Percentiles rank a stretch among this genome's conserved stretches.
Evolutionary conservation across 768 basidiomycete genomes (phyloP).

Genomic region (Dentipellis fragilis): DNA sequence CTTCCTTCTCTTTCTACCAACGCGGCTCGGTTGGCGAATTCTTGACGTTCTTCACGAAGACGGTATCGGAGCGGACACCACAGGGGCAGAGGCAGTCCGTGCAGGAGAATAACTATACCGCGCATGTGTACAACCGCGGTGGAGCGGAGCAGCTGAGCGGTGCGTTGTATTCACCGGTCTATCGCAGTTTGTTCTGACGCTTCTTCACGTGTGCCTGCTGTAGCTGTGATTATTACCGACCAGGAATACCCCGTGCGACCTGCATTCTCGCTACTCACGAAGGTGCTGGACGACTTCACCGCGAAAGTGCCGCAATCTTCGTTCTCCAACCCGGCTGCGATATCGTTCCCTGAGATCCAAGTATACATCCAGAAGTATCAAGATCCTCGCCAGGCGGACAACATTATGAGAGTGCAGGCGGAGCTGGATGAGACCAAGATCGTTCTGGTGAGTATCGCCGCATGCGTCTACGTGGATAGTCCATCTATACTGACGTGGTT

Average conservation of each 20-base stretch:
- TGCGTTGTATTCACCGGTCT: conserved; percentile 24
- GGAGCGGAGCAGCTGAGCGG: conserved; percentile 81
- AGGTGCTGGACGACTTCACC: conserved; percentile 87
- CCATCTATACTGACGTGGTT: too few relatives aligned
- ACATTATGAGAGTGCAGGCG: conserved; percentile 96
- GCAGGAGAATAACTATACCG: conserved; percentile 87
- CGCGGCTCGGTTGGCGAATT: conserved; percentile 82
- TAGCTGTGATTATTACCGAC: conserved; percentile 89
- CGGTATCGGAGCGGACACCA: conserved; percentile 79
- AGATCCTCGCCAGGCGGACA: conserved; percentile 93
- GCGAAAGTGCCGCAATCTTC: conserved; percentile 66
- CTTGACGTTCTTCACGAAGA: conserved; percentile 89
- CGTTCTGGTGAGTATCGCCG: conserved; percentile 57
- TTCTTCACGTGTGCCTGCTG: background rate
- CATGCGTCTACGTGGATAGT: too few relatives aligned
- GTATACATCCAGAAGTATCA: conserved; percentile 87
- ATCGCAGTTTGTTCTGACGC: conserved; percentile 6
- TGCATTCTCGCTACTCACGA: conserved; percentile 90
- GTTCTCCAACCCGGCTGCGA: conserved; percentile 53
- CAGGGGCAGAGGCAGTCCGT: conserved; percentile 89
- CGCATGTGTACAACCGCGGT: conserved; percentile 88
- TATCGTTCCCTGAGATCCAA: conserved; percentile 68
- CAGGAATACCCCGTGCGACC: conserved; percentile 94
- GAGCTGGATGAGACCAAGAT: conserved; percentile 99
- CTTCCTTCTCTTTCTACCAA: conserved; percentile 92